phyloP scores from a whole-genome alignment of 1,284 basidiomycete species.

The Boletellus deceptivus region DNA sequence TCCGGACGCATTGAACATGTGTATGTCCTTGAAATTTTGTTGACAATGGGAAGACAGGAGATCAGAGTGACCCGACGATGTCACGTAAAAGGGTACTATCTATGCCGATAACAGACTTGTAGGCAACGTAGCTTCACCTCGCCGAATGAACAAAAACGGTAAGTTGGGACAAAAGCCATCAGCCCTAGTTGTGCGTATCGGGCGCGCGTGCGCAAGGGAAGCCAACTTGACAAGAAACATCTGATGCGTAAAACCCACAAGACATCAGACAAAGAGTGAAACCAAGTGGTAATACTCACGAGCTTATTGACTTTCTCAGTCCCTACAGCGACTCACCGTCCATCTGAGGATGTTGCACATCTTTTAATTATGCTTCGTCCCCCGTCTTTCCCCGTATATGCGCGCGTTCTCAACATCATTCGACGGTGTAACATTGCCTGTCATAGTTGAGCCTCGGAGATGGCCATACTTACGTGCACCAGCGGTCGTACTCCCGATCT shows the following conservation, averaged over 20 bases:
- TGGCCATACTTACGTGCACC: background rate
- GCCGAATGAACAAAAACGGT: slow-evolving; percentile 54
- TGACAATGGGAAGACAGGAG: slow-evolving; percentile 38
- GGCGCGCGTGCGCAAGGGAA: slow-evolving; percentile 58
- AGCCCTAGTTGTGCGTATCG: slow-evolving; percentile 32
- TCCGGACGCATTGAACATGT: slow-evolving; percentile 62
- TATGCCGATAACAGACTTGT: slow-evolving; percentile 39
- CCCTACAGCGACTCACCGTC: slow-evolving; percentile 68
- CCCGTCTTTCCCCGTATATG: slow-evolving; percentile 18
- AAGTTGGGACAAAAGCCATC: slow-evolving; percentile 42
- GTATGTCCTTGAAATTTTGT: slow-evolving; percentile 57
- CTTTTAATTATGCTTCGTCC: background rate
- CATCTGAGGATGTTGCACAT: slow-evolving; percentile 52
- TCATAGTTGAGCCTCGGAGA: slow-evolving; percentile 11
- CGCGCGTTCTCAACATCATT: slow-evolving; percentile 24
- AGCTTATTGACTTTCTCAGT: slow-evolving; percentile 56
- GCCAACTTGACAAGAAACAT: slow-evolving; percentile 52
- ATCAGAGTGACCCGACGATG: slow-evolving; percentile 35
- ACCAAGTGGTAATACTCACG: slow-evolving; percentile 37
- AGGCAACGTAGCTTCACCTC: slow-evolving; percentile 36
- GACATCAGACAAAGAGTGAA: slow-evolving; percentile 2
- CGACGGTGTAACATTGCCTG: slow-evolving; percentile 12
- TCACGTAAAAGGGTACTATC: slow-evolving; percentile 31
- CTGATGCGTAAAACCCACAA: slow-evolving; percentile 36
- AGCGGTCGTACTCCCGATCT: background rate